phyloP scores from a whole-genome alignment of 768 basidiomycete species.

The Multifurca ochricompacta region DNA sequence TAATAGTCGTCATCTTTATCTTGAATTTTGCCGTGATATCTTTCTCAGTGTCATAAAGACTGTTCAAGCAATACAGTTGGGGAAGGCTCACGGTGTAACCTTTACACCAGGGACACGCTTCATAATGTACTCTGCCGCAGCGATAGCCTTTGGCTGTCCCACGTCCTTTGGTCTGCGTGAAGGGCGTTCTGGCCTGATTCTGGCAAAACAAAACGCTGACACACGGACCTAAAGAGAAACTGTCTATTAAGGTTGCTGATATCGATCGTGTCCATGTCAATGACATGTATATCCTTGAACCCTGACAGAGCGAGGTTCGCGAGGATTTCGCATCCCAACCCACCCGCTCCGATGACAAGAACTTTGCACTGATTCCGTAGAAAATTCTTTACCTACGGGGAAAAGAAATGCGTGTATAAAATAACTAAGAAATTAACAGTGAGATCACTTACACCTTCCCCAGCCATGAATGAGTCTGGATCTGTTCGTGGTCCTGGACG shows the following conservation, averaged over 20 bases:
- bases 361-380: conserved; percentile 81
- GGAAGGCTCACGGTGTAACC: conserved; percentile 78
- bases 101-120: conserved; percentile 91
- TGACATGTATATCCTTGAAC: conserved; percentile 98
- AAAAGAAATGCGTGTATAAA: background rate
- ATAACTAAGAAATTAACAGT: background rate
- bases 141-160: conserved; percentile 86
- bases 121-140: conserved; percentile 97
- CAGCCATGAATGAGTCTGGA: conserved; percentile 63
- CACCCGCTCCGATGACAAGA: conserved; percentile 96
- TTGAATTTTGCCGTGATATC: conserved; percentile 96
- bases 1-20: conserved; percentile 95
- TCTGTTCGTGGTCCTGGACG: conserved; percentile 86
- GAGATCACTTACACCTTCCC: conserved; percentile 54
- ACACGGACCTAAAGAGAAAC: conserved; percentile 83
- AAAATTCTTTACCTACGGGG: conserved; percentile 73
- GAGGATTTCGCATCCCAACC: conserved; percentile 94
- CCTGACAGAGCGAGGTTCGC: conserved; percentile 94
- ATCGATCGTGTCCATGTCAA: conserved; percentile 99
- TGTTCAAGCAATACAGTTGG: background rate
- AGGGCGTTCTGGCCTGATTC: background rate
- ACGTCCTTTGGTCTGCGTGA: conserved; percentile 73
- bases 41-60: conserved; percentile 28
- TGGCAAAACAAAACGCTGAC: background rate
- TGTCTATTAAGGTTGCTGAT: conserved; percentile 98